Evolutionary conservation across 2,329 filamentous ascomycete genomes (phyloP).

Genomic region (Chaetomium sp.): DNA sequence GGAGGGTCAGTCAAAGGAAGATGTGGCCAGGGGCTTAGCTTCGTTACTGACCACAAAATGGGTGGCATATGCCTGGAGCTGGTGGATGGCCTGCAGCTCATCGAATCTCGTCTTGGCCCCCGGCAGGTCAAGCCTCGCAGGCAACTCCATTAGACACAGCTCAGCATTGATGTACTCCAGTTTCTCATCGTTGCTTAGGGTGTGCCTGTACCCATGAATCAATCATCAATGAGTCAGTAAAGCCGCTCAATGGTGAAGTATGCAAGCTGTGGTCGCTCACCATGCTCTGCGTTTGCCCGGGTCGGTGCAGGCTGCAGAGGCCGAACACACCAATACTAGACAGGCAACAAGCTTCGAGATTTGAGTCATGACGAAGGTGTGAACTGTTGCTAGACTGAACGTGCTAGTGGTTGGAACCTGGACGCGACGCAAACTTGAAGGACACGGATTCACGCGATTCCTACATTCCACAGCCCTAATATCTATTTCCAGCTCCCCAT

Average conservation of each 20-base stretch:
- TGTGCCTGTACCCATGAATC: conserved; percentile 31
- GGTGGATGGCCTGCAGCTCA: conserved; percentile 37
- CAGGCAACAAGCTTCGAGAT: neutral
- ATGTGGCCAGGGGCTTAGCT: neutral
- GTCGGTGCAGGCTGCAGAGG: conserved; percentile 21
- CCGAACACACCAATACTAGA: conserved; percentile 1
- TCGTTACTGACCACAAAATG: conserved; percentile 29
- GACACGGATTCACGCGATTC: neutral
- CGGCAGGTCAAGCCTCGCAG: conserved; percentile 29
- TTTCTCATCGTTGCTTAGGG: conserved; percentile 33
- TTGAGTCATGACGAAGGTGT: conserved; percentile 9
- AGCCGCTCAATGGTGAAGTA: neutral
- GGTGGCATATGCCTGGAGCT: conserved; percentile 32
- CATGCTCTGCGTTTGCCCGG: conserved; percentile 34
- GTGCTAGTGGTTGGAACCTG: too few species aligned
- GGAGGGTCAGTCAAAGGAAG: neutral
- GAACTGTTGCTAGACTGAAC: too few species aligned
- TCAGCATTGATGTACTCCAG: conserved; percentile 37
- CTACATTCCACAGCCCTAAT: too few species aligned
- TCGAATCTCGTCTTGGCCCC: conserved; percentile 35
- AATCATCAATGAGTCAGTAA: neutral
- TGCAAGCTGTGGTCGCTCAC: neutral
- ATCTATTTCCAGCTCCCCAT: neutral
- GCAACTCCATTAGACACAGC: conserved; percentile 36
- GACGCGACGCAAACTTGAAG: neutral